These are phyloP conservation scores for Xerocomus potaroensis DNA, from an alignment of 768 basidiomycete genomes.

Conservation along the genomic window DNA sequence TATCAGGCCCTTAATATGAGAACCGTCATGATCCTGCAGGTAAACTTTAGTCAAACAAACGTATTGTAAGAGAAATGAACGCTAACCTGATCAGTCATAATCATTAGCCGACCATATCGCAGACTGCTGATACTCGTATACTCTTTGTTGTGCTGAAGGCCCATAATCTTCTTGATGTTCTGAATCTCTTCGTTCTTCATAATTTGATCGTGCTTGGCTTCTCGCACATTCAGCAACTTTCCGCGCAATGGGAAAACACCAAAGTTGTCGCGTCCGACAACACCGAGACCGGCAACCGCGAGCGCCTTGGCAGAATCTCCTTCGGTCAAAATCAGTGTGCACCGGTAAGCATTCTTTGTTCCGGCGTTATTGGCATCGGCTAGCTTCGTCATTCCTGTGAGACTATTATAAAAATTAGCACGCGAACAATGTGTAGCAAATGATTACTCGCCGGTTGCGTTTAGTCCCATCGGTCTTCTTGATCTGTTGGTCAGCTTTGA, in stretches of 20 bases:
- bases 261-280: slow-evolving; percentile 94
- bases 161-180: slow-evolving; percentile 97
- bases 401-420: slow-evolving; percentile 39
- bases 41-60: not conserved
- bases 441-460: slow-evolving; percentile 62
- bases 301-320: slow-evolving; percentile 98
- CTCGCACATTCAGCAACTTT: slow-evolving; percentile 94
- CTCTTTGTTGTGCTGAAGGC: slow-evolving; percentile 89
- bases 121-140: slow-evolving; percentile 65
- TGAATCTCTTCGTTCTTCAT: slow-evolving; percentile 98
- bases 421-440: not conserved
- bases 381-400: slow-evolving; percentile 88
- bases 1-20: slow-evolving; percentile 99
- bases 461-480: slow-evolving; percentile 95
- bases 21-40: slow-evolving; percentile 93
- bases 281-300: slow-evolving; percentile 89
- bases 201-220: slow-evolving; percentile 93
- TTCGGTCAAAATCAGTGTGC: slow-evolving; percentile 96
- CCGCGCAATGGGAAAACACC: slow-evolving; percentile 98
- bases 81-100: slow-evolving; percentile 97
- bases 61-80: not conserved
- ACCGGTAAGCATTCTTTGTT: slow-evolving; percentile 69
- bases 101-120: slow-evolving; percentile 94
- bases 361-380: slow-evolving; percentile 98
- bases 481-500: slow-evolving; percentile 92